Conservation (phyloP, 345 rosid species). For the Eucalyptus tenuipes region DNA sequence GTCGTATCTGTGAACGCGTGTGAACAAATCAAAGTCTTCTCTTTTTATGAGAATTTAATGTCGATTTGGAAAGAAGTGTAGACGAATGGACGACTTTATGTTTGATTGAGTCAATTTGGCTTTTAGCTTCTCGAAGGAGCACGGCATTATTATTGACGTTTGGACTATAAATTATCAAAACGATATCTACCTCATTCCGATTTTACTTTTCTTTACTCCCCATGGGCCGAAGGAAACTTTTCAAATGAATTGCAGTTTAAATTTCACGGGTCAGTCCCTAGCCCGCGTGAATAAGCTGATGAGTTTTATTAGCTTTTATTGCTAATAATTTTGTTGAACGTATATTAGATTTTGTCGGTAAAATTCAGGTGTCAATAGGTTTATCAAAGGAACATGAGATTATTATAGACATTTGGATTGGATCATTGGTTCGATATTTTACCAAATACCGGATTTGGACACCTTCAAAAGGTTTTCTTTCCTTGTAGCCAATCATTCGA, state of each 20-base stretch:
- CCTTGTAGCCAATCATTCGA: not conserved
- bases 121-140: not conserved
- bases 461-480: not conserved
- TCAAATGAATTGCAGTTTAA: not conserved
- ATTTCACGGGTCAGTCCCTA: not conserved
- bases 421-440: not conserved
- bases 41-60: too few species aligned
- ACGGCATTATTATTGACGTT: too few species aligned
- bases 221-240: not conserved
- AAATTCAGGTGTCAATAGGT: not conserved
- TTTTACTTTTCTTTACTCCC: too few species aligned
- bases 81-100: not conserved
- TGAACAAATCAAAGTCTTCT: too few species aligned
- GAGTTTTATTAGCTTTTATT: not conserved
- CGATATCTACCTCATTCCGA: not conserved
- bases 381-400: too few species aligned
- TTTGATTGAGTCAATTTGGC: not conserved
- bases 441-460: not conserved
- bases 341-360: fast-evolving
- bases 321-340: not conserved
- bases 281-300: not conserved
- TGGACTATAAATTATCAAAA: not conserved
- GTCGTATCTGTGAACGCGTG: not conserved
- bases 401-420: too few species aligned
- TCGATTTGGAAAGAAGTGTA: too few species aligned